These are phyloP conservation scores for Ceratobasidium sp. DNA, from an alignment of 1,284 basidiomycete genomes.

Conservation along the genomic window DNA sequence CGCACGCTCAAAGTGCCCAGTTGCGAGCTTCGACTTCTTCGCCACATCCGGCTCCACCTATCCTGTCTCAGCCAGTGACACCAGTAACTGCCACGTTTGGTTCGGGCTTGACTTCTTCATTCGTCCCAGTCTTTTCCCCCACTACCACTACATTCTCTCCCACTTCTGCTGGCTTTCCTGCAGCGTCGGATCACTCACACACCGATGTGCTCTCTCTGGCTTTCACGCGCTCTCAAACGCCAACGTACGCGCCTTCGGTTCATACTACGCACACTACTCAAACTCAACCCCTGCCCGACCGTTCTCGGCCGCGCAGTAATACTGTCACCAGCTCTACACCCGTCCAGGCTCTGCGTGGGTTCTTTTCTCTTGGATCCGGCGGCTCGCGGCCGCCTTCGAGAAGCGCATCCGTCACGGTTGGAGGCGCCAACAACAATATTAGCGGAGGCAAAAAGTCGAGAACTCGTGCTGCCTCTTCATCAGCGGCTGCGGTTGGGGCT, in stretches of 20 bases:
- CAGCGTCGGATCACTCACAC: constrained; percentile 20
- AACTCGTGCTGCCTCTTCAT: background rate
- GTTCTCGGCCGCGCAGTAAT: constrained; percentile 23
- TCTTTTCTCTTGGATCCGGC: constrained; percentile 21
- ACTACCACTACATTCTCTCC: constrained; percentile 22
- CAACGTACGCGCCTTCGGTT: constrained; percentile 29
- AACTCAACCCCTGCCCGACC: constrained; percentile 5
- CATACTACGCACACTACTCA: constrained; percentile 24
- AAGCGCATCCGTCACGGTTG: constrained; percentile 14
- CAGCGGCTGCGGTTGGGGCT: background rate
- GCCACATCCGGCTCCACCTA: constrained; percentile 19
- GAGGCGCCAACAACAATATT: background rate
- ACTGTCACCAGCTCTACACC: constrained; percentile 35
- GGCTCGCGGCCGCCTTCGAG: constrained; percentile 30
- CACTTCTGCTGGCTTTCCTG: constrained; percentile 10
- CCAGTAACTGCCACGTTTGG: constrained; percentile 33
- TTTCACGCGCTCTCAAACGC: constrained; percentile 38
- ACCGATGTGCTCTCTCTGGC: constrained; percentile 21
- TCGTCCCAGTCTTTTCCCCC: constrained; percentile 25
- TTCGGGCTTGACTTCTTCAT: constrained; percentile 20
- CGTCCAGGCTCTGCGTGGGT: constrained; percentile 33
- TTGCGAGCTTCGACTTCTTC: constrained; percentile 18
- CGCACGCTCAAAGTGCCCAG: constrained; percentile 26
- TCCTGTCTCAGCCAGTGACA: constrained; percentile 25
- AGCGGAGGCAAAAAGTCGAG: constrained; percentile 6